Base-by-base conservation (phyloP, 148 eudicot species). In the Beta vulgaris region DNA sequence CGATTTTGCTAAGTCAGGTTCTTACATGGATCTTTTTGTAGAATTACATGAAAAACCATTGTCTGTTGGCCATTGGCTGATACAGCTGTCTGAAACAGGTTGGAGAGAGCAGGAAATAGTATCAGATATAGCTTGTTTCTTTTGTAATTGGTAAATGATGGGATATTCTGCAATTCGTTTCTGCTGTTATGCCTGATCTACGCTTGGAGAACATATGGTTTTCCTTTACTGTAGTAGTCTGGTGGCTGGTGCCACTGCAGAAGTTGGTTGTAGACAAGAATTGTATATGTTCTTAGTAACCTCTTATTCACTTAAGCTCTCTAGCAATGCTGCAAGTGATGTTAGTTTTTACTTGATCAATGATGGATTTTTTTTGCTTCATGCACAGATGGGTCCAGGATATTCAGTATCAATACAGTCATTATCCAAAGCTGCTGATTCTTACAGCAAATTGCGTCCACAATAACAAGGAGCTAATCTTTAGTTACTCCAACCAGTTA, bases 381-480 rank as follows among this genome's bases (percentile, higher is more conserved):
- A 34, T 72, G 26, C 75, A 81, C 91, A 93, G 98, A 89, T 93
- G 98, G 98, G 98, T 71, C 89, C 88, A 23, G 88, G 93, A 15
- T 91, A 51, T 75, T 86, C 91, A 55, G 80, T 93, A 53, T 82
- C 98, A 39, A 88, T 93, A 80, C 92, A 90, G 77, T 93, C 98
- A 21, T 69, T 93, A 65, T 91, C 98, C 29, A 85, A 84, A 82
- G 97, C 98, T 61, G 94, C 92, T 1, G 98, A 91, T 74, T 83
- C 75, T 43, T 84, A 88, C 82, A 80, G 29, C 89, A 89, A 82
- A 84, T 46, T 83, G 85, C 91, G 82, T 54, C 79, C 82, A 0
- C 81, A 69, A 54, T 77, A 72, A 71, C 46, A 12, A 42, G 23
- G 58, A 68, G 42, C 46, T 32, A 32, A 68, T 61, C 48, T 46